Percentiles rank a stretch among this genome's conserved stretches.
These are phyloP conservation scores for Alternaria brassicae DNA, from an alignment of 2,329 filamentous ascomycete species.

Conservation along the genomic window DNA sequence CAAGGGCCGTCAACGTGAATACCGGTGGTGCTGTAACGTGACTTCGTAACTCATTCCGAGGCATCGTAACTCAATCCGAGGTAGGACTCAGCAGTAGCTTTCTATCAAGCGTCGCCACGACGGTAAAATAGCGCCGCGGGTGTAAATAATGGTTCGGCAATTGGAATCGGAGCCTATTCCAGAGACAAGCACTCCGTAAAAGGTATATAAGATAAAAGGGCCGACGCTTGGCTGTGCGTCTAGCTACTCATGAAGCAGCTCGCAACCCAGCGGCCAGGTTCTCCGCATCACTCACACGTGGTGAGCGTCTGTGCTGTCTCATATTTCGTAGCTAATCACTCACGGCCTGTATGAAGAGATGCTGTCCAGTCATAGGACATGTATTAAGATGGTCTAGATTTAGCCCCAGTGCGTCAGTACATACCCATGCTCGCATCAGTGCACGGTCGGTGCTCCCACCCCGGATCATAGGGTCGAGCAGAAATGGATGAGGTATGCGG, in stretches of 20 bases:
- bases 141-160: background rate
- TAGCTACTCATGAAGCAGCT: background rate
- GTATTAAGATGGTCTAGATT: background rate
- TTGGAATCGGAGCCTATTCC: background rate
- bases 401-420: background rate
- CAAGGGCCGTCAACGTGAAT: background rate
- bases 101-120: background rate
- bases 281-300: background rate
- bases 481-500: slow-evolving; percentile 4
- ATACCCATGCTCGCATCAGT: background rate
- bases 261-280: background rate
- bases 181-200: background rate
- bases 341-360: background rate
- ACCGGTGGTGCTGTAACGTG: background rate
- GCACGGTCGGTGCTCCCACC: background rate
- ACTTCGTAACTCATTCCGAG: background rate
- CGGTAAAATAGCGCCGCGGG: slow-evolving; percentile 1
- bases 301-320: background rate
- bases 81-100: background rate
- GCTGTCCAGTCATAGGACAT: background rate
- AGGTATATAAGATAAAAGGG: background rate
- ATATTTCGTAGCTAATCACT: background rate
- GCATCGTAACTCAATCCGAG: background rate
- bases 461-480: background rate
- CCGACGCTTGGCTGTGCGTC: background rate